Evolutionary conservation across 73 alveolate genomes (phyloP).

Genomic region (Tetrahymena malaccensis): DNA sequence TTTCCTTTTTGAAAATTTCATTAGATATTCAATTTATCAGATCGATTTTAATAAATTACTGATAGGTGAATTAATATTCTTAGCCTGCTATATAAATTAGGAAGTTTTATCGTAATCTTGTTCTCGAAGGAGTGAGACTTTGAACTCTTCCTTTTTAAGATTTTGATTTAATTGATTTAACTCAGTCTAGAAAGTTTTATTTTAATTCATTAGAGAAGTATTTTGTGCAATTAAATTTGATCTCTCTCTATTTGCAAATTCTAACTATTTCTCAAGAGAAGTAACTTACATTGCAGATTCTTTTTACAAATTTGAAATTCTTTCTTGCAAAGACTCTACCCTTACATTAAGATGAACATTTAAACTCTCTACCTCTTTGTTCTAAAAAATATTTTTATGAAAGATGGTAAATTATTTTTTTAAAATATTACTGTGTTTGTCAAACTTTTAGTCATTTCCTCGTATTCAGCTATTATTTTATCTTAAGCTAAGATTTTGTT

Average conservation of each 20-base stretch:
- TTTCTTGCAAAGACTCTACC: neutral
- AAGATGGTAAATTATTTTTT: neutral
- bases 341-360: neutral
- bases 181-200: neutral
- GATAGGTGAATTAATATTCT: neutral
- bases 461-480: neutral
- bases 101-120: neutral
- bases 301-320: neutral
- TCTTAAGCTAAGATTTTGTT: neutral
- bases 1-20: neutral
- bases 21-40: neutral
- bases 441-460: neutral
- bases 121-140: neutral
- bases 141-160: neutral
- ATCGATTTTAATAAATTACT: neutral
- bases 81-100: neutral
- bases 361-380: neutral
- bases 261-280: neutral
- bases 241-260: neutral
- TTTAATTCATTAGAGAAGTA: neutral
- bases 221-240: neutral
- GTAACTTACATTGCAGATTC: neutral
- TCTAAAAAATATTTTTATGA: neutral
- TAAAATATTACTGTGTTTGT: neutral
- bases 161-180: neutral